Evolutionary conservation across 768 basidiomycete genomes (phyloP).

Genomic region (Mrakia blollopis): DNA sequence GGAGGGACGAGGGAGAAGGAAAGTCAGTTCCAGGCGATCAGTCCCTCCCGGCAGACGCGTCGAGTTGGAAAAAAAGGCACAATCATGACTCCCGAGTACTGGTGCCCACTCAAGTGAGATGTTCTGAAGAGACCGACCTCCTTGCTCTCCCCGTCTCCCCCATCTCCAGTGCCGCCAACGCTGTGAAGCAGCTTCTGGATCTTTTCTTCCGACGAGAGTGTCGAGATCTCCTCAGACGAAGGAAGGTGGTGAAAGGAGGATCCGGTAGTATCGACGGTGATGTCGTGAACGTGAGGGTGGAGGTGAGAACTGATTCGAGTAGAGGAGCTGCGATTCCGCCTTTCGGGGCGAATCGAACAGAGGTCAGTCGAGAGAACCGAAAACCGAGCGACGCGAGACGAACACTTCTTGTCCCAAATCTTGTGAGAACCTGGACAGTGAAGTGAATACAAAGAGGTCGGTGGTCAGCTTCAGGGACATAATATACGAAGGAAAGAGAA

Average conservation of each 20-base stretch:
- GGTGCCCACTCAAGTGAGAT: conserved; percentile 90
- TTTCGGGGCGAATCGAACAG: too few species aligned
- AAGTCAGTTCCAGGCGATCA: too few species aligned
- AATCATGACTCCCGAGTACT: conserved; percentile 8
- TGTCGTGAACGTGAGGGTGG: conserved; percentile 51
- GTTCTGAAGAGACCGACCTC: conserved; percentile 69
- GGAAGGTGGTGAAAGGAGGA: conserved; percentile 44
- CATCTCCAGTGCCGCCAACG: background rate
- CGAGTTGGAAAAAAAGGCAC: background rate
- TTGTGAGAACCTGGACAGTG: conserved; percentile 74
- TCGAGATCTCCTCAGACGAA: background rate
- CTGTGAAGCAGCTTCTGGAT: background rate
- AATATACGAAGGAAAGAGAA: too few species aligned
- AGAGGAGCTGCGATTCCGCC: conserved; percentile 66
- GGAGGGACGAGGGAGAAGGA: background rate
- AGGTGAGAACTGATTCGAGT: conserved; percentile 40
- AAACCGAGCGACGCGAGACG: too few species aligned
- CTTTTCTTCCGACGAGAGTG: background rate
- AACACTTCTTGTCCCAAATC: conserved; percentile 81
- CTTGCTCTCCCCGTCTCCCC: conserved; percentile 53
- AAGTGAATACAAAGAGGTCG: background rate
- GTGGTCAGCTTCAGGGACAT: background rate
- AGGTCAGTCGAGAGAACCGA: too few species aligned
- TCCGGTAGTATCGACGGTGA: conserved; percentile 38
- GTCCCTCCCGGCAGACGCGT: background rate